Evolutionary conservation across 2,329 filamentous ascomycete genomes (phyloP).

Genomic region (Ceratocystis alfenasii): DNA sequence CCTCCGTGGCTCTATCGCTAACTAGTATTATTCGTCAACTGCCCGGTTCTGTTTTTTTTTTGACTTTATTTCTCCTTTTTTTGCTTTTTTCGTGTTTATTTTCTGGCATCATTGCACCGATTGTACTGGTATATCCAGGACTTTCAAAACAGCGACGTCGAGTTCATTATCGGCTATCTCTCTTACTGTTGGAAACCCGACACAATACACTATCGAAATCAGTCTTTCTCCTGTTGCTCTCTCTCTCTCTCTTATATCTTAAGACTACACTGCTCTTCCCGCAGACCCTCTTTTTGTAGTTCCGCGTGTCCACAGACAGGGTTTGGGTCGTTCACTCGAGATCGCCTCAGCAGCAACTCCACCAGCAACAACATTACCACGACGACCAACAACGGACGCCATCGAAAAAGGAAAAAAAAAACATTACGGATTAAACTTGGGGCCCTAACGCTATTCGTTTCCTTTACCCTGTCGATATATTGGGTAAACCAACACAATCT

Average conservation of each 20-base stretch:
- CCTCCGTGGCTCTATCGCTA: neutral
- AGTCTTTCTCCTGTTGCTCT: neutral
- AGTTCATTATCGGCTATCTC: too few relatives aligned
- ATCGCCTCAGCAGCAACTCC: neutral
- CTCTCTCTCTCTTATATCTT: neutral
- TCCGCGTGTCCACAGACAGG: neutral
- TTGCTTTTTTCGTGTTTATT: neutral
- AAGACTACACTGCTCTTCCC: neutral
- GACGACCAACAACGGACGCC: conserved; percentile 1
- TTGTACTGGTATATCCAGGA: too few relatives aligned
- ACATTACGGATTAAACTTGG: neutral
- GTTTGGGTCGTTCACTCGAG: too few relatives aligned
- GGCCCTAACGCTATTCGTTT: neutral
- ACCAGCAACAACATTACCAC: neutral
- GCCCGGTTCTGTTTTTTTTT: neutral
- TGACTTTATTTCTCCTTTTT: neutral
- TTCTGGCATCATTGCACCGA: neutral
- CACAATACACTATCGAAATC: too few relatives aligned
- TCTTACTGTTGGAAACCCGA: too few relatives aligned
- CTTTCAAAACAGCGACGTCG: too few relatives aligned
- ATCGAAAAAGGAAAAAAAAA: neutral
- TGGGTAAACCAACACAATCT: neutral
- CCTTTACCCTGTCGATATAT: neutral
- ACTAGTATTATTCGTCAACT: conserved; percentile 8
- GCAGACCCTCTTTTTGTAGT: neutral